These are phyloP conservation scores for Gynostemma pentaphyllum DNA, from an alignment of 306 rosid species.

Conservation along the genomic window DNA sequence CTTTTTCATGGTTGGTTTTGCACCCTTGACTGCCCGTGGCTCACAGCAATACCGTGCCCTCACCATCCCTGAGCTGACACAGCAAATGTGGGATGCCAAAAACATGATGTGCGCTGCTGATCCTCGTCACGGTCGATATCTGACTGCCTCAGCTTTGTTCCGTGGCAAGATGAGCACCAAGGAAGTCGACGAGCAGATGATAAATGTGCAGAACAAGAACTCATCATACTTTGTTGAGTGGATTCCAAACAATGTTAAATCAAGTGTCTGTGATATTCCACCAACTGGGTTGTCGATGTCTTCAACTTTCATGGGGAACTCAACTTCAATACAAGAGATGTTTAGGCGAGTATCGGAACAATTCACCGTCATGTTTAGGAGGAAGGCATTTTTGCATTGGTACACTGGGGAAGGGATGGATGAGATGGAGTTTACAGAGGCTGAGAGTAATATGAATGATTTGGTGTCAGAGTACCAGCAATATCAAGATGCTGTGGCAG, in stretches of 20 bases:
- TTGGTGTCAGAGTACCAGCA: conserved; percentile 87
- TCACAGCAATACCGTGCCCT: conserved; percentile 65
- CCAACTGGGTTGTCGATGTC: conserved; percentile 75
- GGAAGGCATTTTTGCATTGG: conserved; percentile 92
- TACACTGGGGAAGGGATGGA: conserved; percentile 89
- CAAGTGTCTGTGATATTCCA: conserved; percentile 82
- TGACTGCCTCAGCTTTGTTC: conserved; percentile 82
- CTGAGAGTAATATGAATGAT: conserved; percentile 88
- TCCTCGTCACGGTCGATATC: conserved; percentile 75
- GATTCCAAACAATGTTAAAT: conserved; percentile 85
- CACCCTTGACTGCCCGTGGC: conserved; percentile 69
- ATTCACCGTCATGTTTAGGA: conserved; percentile 77
- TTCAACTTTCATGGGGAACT: conserved; percentile 80
- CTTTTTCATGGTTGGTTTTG: conserved; percentile 85
- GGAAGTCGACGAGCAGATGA: conserved; percentile 78
- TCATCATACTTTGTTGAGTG: conserved; percentile 78
- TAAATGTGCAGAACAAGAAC: conserved; percentile 83
- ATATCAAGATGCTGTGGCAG: conserved; percentile 61
- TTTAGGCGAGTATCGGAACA: conserved; percentile 80
- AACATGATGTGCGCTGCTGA: conserved; percentile 91
- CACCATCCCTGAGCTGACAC: conserved; percentile 85
- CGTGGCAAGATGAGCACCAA: conserved; percentile 88
- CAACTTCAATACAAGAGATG: conserved; percentile 86
- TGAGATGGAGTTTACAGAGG: conserved; percentile 84
- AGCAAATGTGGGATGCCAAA: conserved; percentile 85